These are phyloP conservation scores for Lenwebbia sp. DNA, from an alignment of 345 rosid species.

Conservation along the genomic window DNA sequence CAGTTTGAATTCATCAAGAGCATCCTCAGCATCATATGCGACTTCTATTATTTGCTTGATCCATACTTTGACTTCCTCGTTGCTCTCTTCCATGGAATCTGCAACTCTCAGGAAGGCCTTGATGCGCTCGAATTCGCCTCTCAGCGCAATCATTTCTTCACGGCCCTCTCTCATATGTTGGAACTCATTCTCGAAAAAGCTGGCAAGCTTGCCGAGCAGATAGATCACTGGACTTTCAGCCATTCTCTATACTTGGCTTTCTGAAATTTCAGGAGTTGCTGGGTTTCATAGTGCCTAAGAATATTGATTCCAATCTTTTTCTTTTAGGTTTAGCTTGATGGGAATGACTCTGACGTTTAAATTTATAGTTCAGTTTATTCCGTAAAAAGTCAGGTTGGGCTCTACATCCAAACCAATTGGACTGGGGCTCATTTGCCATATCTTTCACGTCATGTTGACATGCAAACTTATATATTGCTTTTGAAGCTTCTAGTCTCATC, in stretches of 20 bases:
- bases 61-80: constrained; percentile 15
- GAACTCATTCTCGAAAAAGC: not conserved
- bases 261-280: not conserved
- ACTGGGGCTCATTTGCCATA: not conserved
- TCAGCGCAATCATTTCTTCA: not conserved
- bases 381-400: not conserved
- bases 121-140: constrained; percentile 17
- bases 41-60: constrained; percentile 22
- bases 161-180: not conserved
- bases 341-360: not conserved
- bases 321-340: not conserved
- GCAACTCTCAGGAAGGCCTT: constrained; percentile 16
- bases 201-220: not conserved
- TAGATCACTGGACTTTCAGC: not conserved
- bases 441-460: not conserved
- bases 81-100: constrained; percentile 10
- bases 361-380: not conserved
- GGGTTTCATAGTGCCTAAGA: not conserved
- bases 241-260: not conserved
- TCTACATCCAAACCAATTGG: not conserved
- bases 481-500: not conserved
- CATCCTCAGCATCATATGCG: constrained; percentile 22
- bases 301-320: not conserved
- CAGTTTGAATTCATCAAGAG: constrained; percentile 16
- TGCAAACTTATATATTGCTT: not conserved